These are phyloP conservation scores for Calonectria hawksworthii DNA, from an alignment of 2,329 filamentous ascomycete genomes.

Conservation along the genomic window DNA sequence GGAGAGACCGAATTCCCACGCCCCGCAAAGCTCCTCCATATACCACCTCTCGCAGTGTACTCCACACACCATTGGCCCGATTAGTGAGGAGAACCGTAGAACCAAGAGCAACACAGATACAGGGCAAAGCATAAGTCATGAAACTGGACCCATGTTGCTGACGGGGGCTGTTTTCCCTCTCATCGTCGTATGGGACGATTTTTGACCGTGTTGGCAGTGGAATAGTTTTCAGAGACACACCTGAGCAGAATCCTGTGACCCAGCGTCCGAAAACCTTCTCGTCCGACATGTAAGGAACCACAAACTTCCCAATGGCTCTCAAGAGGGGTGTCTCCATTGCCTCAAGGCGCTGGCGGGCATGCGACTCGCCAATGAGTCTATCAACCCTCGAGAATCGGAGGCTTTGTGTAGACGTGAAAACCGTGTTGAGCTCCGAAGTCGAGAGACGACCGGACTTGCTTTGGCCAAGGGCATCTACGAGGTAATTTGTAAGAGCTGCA, in stretches of 20 bases:
- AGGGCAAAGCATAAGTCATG: neutral
- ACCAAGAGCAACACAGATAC: neutral
- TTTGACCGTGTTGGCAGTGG: neutral
- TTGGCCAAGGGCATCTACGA: neutral
- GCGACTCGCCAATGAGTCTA: neutral
- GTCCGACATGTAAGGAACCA: neutral
- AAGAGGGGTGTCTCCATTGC: neutral
- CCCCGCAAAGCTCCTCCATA: neutral
- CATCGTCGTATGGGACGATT: neutral
- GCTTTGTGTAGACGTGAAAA: neutral
- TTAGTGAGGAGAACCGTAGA: neutral
- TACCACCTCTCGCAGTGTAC: neutral
- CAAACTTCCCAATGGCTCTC: neutral
- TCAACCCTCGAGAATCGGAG: neutral
- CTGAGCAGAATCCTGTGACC: neutral
- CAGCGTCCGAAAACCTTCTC: neutral
- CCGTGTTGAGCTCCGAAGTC: neutral
- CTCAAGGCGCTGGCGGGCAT: neutral
- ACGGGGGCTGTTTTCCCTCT: neutral
- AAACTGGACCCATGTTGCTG: neutral
- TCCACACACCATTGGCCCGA: neutral
- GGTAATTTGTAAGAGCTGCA: neutral
- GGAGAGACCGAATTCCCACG: neutral
- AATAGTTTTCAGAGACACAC: neutral
- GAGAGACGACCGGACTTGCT: neutral